Percentiles rank a stretch among this genome's conserved stretches.
Evolutionary conservation across 2,329 filamentous ascomycete genomes (phyloP).

Genomic region (Colletotrichum limetticola): DNA sequence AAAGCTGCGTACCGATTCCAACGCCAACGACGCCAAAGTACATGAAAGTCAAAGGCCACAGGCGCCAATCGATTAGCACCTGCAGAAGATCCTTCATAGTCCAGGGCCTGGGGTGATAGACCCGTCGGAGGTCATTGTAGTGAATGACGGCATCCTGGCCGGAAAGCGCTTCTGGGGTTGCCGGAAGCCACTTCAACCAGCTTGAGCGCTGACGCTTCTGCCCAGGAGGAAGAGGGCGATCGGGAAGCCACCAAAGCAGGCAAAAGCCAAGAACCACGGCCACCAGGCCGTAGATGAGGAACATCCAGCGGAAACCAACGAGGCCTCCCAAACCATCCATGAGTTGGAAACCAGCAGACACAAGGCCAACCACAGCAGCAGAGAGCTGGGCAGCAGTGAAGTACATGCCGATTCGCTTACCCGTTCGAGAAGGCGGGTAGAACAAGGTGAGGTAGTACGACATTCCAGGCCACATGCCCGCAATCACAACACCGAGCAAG

Average conservation of each 20-base stretch:
- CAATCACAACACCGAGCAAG: conserved; percentile 86
- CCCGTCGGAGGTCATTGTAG: conserved; percentile 83
- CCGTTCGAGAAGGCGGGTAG: conserved; percentile 87
- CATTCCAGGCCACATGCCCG: conserved; percentile 97
- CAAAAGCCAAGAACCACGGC: conserved; percentile 76
- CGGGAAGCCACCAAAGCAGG: conserved; percentile 91
- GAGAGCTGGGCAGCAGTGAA: conserved; percentile 91
- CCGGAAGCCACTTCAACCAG: conserved; percentile 73
- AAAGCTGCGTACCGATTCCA: conserved; percentile 89
- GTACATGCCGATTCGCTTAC: conserved; percentile 89
- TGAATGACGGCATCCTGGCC: conserved; percentile 84
- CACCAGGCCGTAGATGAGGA: conserved; percentile 84
- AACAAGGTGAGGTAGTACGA: conserved; percentile 91
- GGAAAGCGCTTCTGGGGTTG: conserved; percentile 75
- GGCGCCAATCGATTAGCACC: conserved; percentile 85
- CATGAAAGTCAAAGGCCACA: conserved; percentile 90
- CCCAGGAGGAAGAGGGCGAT: conserved; percentile 82
- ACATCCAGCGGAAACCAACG: conserved; percentile 93
- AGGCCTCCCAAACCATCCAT: conserved; percentile 84
- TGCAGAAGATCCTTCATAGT: conserved; percentile 73
- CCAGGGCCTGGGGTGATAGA: conserved; percentile 83
- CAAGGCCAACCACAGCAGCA: conserved; percentile 87
- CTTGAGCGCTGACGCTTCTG: conserved; percentile 61
- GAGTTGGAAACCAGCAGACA: conserved; percentile 90
- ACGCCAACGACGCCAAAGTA: conserved; percentile 96